A percentile compares a stretch with the other conserved stretches of the same genome.
Conservation (phyloP, 352 stramenopile genomes). For the Elongisporangium prolatum region DNA sequence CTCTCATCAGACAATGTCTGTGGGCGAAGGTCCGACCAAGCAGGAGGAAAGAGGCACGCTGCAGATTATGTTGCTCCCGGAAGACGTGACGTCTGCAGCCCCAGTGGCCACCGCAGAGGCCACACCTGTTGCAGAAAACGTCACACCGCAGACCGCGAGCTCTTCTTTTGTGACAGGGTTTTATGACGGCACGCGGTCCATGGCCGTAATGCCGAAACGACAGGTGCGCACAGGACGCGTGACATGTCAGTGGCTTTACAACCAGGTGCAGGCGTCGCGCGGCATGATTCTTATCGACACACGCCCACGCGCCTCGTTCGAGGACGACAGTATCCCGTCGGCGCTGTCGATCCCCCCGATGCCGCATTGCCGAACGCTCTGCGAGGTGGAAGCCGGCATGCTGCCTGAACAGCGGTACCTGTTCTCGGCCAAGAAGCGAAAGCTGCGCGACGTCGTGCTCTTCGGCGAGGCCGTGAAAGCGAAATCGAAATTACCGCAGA, state of each 20-base stretch:
- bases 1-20: background rate
- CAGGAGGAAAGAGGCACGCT: background rate
- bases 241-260: conserved; percentile 82
- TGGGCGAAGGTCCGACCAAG: background rate
- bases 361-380: conserved; percentile 28
- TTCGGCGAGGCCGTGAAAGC: conserved; percentile 68
- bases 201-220: conserved; percentile 29
- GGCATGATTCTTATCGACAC: conserved; percentile 80
- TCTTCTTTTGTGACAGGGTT: background rate
- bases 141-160: background rate
- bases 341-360: conserved; percentile 71
- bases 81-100: background rate
- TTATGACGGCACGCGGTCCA: conserved; percentile 1
- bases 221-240: conserved; percentile 60
- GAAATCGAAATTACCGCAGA: conserved; percentile 9
- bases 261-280: conserved; percentile 70
- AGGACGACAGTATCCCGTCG: conserved; percentile 72
- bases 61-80: background rate
- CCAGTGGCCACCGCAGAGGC: background rate
- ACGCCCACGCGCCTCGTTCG: conserved; percentile 38
- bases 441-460: conserved; percentile 74
- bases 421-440: conserved; percentile 68
- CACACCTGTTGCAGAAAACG: background rate
- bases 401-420: conserved; percentile 66
- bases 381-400: conserved; percentile 47